Evolutionary conservation across 108 stramenopile genomes (phyloP), one percentile per base, ranked within the genome.

Genomic region (Phaeodactylum tricornutum): DNA sequence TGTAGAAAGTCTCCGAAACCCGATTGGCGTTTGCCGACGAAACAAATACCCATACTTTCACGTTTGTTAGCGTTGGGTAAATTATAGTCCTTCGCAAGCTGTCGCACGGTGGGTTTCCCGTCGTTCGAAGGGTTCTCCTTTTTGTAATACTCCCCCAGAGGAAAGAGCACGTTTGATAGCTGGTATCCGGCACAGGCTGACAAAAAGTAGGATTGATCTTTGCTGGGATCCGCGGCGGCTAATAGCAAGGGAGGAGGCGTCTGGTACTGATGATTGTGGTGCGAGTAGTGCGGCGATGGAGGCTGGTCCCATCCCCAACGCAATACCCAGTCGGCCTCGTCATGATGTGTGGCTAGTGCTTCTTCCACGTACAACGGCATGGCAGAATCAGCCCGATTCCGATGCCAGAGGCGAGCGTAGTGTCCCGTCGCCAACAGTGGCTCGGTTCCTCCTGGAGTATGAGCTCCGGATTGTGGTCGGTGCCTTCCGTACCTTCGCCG

Each of bases 201-300:
- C 49, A 98, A 58, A 63, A 98, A 98, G 61, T 96, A 98, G 3
- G 85, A 81, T 74, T 98, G 94, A 63, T 96, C 94, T 66, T 98
- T 98, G 35, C 57, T 56, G 4, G 43, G 29, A 53, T 98, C 96
- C 3, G 50, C 72, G 1, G 72, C 96, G 5, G 77, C 61, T 25
- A 82, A 26, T 14, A 97, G 66, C 50, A 72, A 60, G n/a, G 84
- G 88, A 3, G 6, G 17, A 34, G 24, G 29, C 12, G 50, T 22
- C 30, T 43, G 7, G 59, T 50, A 37, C n/a, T n/a, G n/a, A n/a
- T n/a, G n/a, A n/a, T n/a, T n/a, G 37, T 57, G 2, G 21, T 24
- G 19, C 30, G 15, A n/a, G 20, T 44, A 38, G 2, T 20, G 28
- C n/a, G n/a, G n/a, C n/a, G n/a, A n/a, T n/a, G n/a, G n/a, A n/a